A percentile compares a stretch with the other conserved stretches of the same genome.
These are phyloP conservation scores for Amanita subjunquillea DNA, from an alignment of 768 basidiomycete species.

Conservation along the genomic window DNA sequence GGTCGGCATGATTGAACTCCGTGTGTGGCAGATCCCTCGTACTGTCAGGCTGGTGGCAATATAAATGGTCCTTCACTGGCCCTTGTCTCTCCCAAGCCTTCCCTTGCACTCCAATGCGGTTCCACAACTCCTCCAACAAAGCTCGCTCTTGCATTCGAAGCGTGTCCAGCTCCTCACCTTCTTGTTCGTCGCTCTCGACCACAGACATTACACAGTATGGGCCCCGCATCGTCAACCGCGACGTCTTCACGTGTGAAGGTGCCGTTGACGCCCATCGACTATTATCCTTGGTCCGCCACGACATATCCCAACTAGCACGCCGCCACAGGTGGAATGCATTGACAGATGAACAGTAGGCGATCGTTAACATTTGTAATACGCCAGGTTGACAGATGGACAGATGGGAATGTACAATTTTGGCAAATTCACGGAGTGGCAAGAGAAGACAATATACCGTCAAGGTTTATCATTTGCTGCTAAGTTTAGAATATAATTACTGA, in stretches of 20 bases:
- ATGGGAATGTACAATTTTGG: conserved; percentile 2
- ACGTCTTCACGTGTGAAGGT: conserved; percentile 10
- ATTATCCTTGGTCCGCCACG: conserved; percentile 6
- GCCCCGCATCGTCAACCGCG: conserved; percentile 6
- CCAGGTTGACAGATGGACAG: not conserved
- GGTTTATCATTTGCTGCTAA: not conserved
- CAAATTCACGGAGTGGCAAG: not conserved
- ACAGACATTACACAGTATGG: conserved; percentile 2
- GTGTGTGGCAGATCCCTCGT: not conserved
- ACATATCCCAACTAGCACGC: conserved; percentile 7
- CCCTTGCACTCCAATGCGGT: not conserved
- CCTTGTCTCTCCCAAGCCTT: not conserved
- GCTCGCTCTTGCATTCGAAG: not conserved
- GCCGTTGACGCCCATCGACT: conserved; percentile 9
- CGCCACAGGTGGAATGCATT: conserved; percentile 8
- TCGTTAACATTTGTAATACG: no score
- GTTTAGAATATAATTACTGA: not conserved
- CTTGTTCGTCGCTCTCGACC: conserved; percentile 1
- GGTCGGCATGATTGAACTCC: conserved; percentile 1
- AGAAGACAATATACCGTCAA: conserved; percentile 4
- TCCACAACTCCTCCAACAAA: not conserved
- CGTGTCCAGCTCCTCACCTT: conserved; percentile 1
- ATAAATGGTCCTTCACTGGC: not conserved
- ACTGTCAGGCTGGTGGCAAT: not conserved
- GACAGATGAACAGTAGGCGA: conserved; percentile 8